phyloP scores from a whole-genome alignment of 768 basidiomycete genomes.

The Gymnopilus dilepis region DNA sequence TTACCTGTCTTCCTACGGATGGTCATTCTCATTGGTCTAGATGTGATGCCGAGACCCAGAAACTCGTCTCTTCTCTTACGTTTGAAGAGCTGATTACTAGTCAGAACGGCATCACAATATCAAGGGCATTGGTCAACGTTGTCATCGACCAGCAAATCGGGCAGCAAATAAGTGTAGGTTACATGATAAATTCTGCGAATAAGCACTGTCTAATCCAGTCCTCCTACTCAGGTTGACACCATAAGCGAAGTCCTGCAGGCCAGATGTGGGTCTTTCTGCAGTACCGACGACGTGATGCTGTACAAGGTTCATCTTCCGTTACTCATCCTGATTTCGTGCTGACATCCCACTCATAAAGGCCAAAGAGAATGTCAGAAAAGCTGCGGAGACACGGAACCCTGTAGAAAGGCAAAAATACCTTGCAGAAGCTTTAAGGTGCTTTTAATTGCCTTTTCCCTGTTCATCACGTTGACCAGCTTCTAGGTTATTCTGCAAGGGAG shows the following conservation, averaged over 20 bases:
- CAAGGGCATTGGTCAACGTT: slow-evolving; percentile 89
- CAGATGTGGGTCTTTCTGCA: slow-evolving; percentile 96
- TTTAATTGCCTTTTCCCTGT: slow-evolving; percentile 7
- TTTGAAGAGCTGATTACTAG: slow-evolving; percentile 89
- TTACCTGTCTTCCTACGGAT: slow-evolving; percentile 4
- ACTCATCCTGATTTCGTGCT: slow-evolving; percentile 1
- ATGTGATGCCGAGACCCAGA: slow-evolving; percentile 76
- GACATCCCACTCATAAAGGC: slow-evolving; percentile 67
- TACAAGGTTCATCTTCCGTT: slow-evolving; percentile 71
- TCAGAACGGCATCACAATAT: slow-evolving; percentile 84
- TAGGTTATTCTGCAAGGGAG: slow-evolving; percentile 89
- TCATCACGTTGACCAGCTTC: slow-evolving; percentile 8
- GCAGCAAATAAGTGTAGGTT: slow-evolving; percentile 91
- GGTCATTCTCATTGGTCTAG: slow-evolving; percentile 41
- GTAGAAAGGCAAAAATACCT: slow-evolving; percentile 80
- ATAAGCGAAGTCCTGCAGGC: slow-evolving; percentile 95
- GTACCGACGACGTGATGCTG: slow-evolving; percentile 95
- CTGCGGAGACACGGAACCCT: slow-evolving; percentile 78
- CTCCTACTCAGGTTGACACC: slow-evolving; percentile 80
- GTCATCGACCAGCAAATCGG: slow-evolving; percentile 98
- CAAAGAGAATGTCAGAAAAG: slow-evolving; percentile 90
- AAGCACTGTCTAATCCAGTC: neutral
- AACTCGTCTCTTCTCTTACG: slow-evolving; percentile 69
- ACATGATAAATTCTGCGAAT: slow-evolving; percentile 30
- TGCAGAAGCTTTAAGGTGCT: slow-evolving; percentile 85